These are phyloP conservation scores for Fusarium redolens DNA, from an alignment of 2,329 filamentous ascomycete genomes.

Conservation along the genomic window DNA sequence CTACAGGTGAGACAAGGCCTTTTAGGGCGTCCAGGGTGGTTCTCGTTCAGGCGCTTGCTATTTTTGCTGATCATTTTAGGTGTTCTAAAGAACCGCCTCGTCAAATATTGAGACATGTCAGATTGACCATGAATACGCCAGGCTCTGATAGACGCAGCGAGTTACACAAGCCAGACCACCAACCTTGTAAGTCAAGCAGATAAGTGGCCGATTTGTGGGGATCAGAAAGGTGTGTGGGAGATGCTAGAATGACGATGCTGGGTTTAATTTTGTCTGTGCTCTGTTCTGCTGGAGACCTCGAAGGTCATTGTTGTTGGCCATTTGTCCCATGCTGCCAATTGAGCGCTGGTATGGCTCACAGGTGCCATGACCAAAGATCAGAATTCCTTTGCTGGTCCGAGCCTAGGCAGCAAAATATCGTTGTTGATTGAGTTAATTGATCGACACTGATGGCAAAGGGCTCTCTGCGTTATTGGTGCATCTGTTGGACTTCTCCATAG, in stretches of 20 bases:
- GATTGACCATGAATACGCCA: neutral
- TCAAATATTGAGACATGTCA: constrained; percentile 6
- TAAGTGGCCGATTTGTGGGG: constrained; percentile 32
- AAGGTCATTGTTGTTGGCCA: neutral
- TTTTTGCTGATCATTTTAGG: constrained; percentile 1
- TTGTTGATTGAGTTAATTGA: constrained; percentile 8
- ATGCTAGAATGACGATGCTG: constrained; percentile 18
- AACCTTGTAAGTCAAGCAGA: constrained; percentile 15
- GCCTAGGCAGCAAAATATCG: constrained; percentile 33
- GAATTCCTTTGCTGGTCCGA: neutral
- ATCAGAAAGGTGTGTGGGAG: constrained; percentile 18
- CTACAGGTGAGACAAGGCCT: constrained; percentile 20
- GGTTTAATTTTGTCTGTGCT: constrained; percentile 25
- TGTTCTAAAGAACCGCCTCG: constrained; percentile 6
- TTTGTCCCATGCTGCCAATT: constrained; percentile 22
- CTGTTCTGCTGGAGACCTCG: constrained; percentile 3
- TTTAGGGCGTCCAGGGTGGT: constrained; percentile 14
- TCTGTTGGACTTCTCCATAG: constrained; percentile 5
- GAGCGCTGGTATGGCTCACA: constrained; percentile 1
- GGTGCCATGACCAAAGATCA: constrained; percentile 1
- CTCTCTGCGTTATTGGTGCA: constrained; percentile 13
- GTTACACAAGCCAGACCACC: constrained; percentile 9
- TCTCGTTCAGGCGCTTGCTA: constrained; percentile 12
- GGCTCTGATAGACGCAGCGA: constrained; percentile 7
- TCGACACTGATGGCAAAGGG: constrained; percentile 8